Base-by-base conservation (phyloP, 2,329 filamentous ascomycete species). In the Cladobotryum mycophilum region DNA sequence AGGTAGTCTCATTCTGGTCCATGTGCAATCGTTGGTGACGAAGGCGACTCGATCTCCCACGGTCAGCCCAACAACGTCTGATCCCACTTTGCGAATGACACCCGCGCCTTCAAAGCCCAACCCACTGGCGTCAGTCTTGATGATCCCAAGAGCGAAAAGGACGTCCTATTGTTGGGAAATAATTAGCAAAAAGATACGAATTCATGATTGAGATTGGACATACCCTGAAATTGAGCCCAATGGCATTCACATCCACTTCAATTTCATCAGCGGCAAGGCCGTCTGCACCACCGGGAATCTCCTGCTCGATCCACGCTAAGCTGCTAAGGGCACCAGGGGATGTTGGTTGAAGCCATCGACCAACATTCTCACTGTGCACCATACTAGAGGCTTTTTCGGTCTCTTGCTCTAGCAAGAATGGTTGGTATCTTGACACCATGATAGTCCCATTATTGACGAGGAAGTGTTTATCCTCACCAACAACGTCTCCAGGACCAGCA, bases 81-180 rank as follows among this genome's bases (percentile, higher is more conserved):
- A 30, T 1, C 62, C 61, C 5, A 67, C 61, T 0, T 58, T 54
- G 14, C 53, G 58, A 11, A 65, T 60, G 18, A 56, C 20, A 13
- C 66, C 66, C 4, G 64, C 47, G 3, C 45, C 55, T 41, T 70
- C 68, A 9, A 61, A 53, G 6, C 60, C 60, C 18, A 57, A 37
- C 2, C 46, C 43, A 13, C 33, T 25, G 33, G 12, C 8, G 37
- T 30, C 25, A 30, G 25, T 30, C 25, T 30, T 30, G 25, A 65
- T 45, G 14, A 60, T 59, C 14, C 60, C 60, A 43, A 64, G 48
- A 3, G 67, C 64, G 3, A 64, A 56, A 15, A 72, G 55, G 7
- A 72, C 59, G 51, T 74, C 72, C 20, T 58, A 30, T 30, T 3
- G 25, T 30, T 30, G 25, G 9, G 8, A 30, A 6, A 30, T 30